Conservation (phyloP, 2,329 filamentous ascomycete species). For the Pyrenophora tritici-repentis region DNA sequence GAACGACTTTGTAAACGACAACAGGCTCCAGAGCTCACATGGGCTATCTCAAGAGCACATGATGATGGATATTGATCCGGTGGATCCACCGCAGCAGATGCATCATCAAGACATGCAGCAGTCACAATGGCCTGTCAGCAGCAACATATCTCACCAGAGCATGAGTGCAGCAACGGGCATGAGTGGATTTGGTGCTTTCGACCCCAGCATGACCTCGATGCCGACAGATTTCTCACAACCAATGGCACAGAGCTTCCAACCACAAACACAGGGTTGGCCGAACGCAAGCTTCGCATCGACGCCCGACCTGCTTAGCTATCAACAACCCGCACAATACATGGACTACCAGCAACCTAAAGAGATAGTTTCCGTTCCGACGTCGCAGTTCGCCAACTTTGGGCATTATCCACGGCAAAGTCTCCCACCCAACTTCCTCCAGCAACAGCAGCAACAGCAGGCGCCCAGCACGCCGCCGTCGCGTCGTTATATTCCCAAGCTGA, state of each 20-base stretch:
- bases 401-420: constrained; percentile 44
- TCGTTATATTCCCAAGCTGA: constrained; percentile 42
- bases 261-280: constrained; percentile 38
- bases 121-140: constrained; percentile 42
- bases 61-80: constrained; percentile 45
- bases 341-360: constrained; percentile 39
- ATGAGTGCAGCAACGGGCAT: constrained; percentile 37
- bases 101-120: constrained; percentile 38
- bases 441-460: constrained; percentile 14
- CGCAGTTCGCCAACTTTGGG: constrained; percentile 41
- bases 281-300: constrained; percentile 45
- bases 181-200: constrained; percentile 37
- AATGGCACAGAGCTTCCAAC: constrained; percentile 39
- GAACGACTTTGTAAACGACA: constrained; percentile 27
- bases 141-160: constrained; percentile 36
- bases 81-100: constrained; percentile 38
- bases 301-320: constrained; percentile 41
- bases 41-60: constrained; percentile 35
- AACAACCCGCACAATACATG: constrained; percentile 38
- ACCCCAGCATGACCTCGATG: constrained; percentile 38
- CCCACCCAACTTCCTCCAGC: constrained; percentile 41
- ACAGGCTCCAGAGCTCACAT: constrained; percentile 38
- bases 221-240: constrained; percentile 40
- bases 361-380: constrained; percentile 40
- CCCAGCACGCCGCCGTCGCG: constrained; percentile 29